Conservation (phyloP, 805 yeast species). For the Candida palmyrensis region DNA sequence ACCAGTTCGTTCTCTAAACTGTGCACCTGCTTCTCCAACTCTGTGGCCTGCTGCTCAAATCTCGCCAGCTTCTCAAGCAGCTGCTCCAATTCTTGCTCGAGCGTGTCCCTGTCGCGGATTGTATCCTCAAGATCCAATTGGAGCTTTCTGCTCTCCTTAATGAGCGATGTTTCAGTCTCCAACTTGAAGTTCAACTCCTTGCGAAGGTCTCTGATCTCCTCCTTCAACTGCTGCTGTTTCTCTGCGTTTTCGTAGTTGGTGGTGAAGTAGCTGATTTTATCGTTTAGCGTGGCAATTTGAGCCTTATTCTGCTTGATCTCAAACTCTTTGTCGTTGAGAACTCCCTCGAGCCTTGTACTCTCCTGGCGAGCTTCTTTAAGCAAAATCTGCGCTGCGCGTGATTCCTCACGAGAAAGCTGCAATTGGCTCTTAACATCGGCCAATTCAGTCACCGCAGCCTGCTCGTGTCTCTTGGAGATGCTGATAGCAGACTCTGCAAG, state of each 20-base stretch:
- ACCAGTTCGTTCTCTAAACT: slow-evolving; percentile 30
- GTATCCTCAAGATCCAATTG: slow-evolving; percentile 54
- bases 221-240: slow-evolving; percentile 39
- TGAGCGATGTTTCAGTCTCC: slow-evolving; percentile 61
- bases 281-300: slow-evolving; percentile 46
- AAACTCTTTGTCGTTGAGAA: slow-evolving; percentile 51
- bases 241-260: slow-evolving; percentile 39
- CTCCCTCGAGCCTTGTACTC: slow-evolving; percentile 49
- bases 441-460: slow-evolving; percentile 46
- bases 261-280: slow-evolving; percentile 50
- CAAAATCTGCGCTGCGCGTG: slow-evolving; percentile 47
- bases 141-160: slow-evolving; percentile 58
- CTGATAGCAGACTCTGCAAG: slow-evolving; percentile 70
- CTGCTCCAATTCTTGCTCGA: slow-evolving; percentile 26
- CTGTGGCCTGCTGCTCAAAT: slow-evolving; percentile 25
- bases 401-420: slow-evolving; percentile 47
- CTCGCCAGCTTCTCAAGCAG: slow-evolving; percentile 40
- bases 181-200: slow-evolving; percentile 49
- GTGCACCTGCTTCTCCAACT: slow-evolving; percentile 21
- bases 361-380: slow-evolving; percentile 49
- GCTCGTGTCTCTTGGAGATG: slow-evolving; percentile 59
- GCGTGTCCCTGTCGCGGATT: slow-evolving; percentile 15
- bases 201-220: slow-evolving; percentile 51
- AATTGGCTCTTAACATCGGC: slow-evolving; percentile 35
- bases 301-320: slow-evolving; percentile 48